Evolutionary conservation across 495 filamentous ascomycete species (phyloP).

Genomic region (Aspergillus ostianus): DNA sequence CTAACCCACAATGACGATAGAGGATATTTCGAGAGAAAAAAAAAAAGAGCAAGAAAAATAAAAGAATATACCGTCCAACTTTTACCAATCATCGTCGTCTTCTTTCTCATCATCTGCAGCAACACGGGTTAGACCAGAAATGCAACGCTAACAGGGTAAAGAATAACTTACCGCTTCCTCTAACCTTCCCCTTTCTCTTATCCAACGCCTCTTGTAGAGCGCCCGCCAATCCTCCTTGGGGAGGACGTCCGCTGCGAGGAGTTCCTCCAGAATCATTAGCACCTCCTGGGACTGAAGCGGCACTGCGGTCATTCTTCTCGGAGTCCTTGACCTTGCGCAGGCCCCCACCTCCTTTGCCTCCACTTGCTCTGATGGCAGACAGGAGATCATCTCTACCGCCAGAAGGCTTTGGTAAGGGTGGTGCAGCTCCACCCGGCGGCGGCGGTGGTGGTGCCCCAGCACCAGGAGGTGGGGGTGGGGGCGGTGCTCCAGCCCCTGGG

Average conservation of each 20-base stretch:
- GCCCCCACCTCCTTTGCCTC: constrained; percentile 63
- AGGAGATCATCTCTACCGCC: constrained; percentile 65
- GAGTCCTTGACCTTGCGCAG: constrained; percentile 78
- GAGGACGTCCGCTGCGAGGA: constrained; percentile 50
- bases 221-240: constrained; percentile 70
- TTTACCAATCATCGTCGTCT: constrained; percentile 74
- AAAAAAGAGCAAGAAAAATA: constrained; percentile 16
- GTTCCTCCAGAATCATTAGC: constrained; percentile 49
- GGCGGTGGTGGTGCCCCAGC: constrained; percentile 67
- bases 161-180: constrained; percentile 76
- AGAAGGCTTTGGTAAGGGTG: constrained; percentile 50
- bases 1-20: constrained; percentile 9
- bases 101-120: constrained; percentile 72
- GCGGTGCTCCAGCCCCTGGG: constrained; percentile 37
- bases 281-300: constrained; percentile 61
- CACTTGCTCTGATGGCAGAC: constrained; percentile 76
- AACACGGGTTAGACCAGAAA: not conserved
- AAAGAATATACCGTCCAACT: constrained; percentile 1
- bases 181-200: constrained; percentile 84
- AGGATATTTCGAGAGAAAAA: constrained; percentile 15
- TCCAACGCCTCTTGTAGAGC: constrained; percentile 74
- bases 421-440: constrained; percentile 62
- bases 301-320: constrained; percentile 80
- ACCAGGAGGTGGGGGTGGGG: constrained; percentile 46
- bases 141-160: not conserved